Evolutionary conservation across 371 early-diverging fungal species (phyloP).

Genomic region (Lichtheimia corymbifera): DNA sequence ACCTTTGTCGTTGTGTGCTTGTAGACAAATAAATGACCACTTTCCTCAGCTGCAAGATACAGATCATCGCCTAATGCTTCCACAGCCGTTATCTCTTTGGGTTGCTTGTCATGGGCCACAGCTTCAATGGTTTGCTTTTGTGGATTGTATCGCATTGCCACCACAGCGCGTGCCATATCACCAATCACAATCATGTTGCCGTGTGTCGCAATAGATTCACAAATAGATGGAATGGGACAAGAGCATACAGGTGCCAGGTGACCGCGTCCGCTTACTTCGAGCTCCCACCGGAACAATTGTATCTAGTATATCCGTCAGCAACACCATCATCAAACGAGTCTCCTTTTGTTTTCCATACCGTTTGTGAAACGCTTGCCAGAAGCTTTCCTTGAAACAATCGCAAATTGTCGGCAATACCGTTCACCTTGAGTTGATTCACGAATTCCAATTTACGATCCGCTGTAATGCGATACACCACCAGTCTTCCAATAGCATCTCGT

Average conservation of each 20-base stretch:
- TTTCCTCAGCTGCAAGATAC: constrained; percentile 65
- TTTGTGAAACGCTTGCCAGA: constrained; percentile 55
- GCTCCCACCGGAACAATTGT: constrained; percentile 36
- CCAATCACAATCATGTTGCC: constrained; percentile 33
- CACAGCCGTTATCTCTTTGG: constrained; percentile 69
- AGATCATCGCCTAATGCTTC: constrained; percentile 62
- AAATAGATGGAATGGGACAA: constrained; percentile 27
- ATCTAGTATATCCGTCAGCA: constrained; percentile 14
- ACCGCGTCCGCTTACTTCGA: constrained; percentile 29
- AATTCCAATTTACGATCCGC: constrained; percentile 44
- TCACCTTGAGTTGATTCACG: constrained; percentile 36
- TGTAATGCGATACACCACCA: constrained; percentile 54
- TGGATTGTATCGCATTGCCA: constrained; percentile 47
- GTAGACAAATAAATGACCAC: constrained; percentile 67
- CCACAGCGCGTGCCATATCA: constrained; percentile 34
- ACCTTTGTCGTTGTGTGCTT: constrained; percentile 38
- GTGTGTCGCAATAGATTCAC: constrained; percentile 28
- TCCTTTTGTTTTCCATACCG: constrained; percentile 29
- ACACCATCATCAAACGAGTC: background rate
- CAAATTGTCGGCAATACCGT: constrained; percentile 58
- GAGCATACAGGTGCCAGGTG: constrained; percentile 25
- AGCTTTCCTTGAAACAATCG: constrained; percentile 51
- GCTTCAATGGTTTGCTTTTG: constrained; percentile 59
- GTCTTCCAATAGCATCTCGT: constrained; percentile 54
- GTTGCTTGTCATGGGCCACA: constrained; percentile 65